Evolutionary conservation across 306 rosid species (phyloP).

Genomic region (Parietaria judaica): DNA sequence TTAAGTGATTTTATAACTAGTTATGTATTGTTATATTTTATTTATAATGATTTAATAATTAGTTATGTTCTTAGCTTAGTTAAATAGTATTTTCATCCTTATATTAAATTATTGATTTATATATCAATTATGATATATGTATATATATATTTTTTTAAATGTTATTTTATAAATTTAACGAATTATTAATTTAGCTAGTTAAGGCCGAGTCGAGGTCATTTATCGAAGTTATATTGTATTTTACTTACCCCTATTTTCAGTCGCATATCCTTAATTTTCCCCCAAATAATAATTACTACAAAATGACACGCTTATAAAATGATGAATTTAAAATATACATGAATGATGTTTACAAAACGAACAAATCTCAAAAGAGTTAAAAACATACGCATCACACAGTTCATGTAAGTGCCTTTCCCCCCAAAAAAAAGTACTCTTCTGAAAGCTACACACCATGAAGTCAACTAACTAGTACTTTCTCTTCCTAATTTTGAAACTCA

Average conservation of each 20-base stretch:
- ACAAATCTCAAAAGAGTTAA: constrained; percentile 11
- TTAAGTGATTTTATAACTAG: too few relatives aligned
- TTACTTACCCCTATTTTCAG: constrained; percentile 1
- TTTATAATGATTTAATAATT: too few relatives aligned
- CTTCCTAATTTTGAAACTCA: constrained; percentile 64
- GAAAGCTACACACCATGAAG: constrained; percentile 13
- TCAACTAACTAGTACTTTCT: constrained; percentile 43
- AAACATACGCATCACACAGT: constrained; percentile 20
- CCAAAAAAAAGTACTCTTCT: constrained; percentile 14
- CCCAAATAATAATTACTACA: background rate
- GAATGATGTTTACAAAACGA: constrained; percentile 29
- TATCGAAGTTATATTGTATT: too few relatives aligned
- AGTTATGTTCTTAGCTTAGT: too few relatives aligned
- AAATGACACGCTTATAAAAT: background rate
- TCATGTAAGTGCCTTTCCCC: constrained; percentile 18
- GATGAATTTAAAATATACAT: constrained; percentile 16
- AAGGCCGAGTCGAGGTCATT: too few relatives aligned
- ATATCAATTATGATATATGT: too few relatives aligned
- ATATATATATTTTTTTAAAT: too few relatives aligned
- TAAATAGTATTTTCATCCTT: too few relatives aligned
- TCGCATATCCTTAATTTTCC: background rate
- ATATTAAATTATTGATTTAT: too few relatives aligned
- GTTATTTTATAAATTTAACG: too few relatives aligned
- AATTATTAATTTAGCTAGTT: too few relatives aligned
- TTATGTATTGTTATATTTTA: too few relatives aligned